These are phyloP conservation scores for Candida gigantensis DNA, from an alignment of 1,139 yeast genomes.

Conservation along the genomic window DNA sequence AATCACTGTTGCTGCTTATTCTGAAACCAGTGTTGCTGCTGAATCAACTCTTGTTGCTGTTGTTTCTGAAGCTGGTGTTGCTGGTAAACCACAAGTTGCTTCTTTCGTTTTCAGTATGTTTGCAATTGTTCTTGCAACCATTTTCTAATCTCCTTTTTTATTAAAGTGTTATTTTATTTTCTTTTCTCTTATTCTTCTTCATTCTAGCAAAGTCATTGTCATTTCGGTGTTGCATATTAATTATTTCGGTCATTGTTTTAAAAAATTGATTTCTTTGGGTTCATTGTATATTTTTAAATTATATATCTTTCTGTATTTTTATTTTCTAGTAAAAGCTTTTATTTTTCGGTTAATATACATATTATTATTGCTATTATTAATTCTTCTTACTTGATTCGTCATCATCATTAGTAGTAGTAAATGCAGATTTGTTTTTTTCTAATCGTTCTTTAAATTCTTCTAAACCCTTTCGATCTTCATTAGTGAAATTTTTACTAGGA, in stretches of 20 bases:
- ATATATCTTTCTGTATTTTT: neutral
- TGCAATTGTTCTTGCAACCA: slow-evolving; percentile 5
- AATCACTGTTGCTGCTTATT: slow-evolving; percentile 19
- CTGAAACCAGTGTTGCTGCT: slow-evolving; percentile 15
- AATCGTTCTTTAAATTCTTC: slow-evolving; percentile 10
- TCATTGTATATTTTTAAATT: neutral
- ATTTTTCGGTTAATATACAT: neutral
- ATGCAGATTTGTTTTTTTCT: slow-evolving; percentile 8
- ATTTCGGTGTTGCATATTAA: too few relatives aligned
- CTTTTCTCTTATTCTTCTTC: neutral
- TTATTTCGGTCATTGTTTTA: slow-evolving; percentile 4
- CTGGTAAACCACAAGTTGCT: slow-evolving; percentile 20
- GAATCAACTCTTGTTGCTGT: slow-evolving; percentile 17
- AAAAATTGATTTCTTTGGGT: neutral
- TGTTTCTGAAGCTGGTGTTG: slow-evolving; percentile 19
- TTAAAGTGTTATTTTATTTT: too few relatives aligned
- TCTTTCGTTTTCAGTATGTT: slow-evolving; percentile 8
- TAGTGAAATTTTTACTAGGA: slow-evolving; percentile 11
- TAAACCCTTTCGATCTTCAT: slow-evolving; percentile 10
- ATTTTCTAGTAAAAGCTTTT: too few relatives aligned
- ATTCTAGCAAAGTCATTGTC: too few relatives aligned
- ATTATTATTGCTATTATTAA: neutral
- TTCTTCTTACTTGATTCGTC: neutral
- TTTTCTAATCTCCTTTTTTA: too few relatives aligned
- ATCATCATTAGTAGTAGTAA: neutral